Base-by-base conservation (phyloP, 2,329 filamentous ascomycete species). In the Alternaria conjuncta region DNA sequence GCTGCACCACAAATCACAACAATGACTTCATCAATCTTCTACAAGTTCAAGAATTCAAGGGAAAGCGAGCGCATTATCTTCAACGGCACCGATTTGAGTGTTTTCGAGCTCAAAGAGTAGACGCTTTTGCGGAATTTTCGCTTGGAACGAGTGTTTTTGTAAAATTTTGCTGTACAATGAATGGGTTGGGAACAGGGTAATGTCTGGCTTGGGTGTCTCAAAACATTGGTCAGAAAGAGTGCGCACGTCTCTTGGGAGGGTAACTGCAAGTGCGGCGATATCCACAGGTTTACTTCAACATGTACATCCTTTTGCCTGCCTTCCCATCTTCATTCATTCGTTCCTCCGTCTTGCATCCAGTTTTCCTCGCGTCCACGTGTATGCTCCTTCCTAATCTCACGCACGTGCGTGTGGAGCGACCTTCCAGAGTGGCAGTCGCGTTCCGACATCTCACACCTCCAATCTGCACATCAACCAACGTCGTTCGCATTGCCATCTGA, bases 11-110 rank as follows among this genome's bases (percentile, higher is more conserved):
- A 57, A 55, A 44, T 47, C 70, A 64, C 15, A 41, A 41, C 66
- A 65, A 97, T 97, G 94, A 89, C 93, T 79, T 97, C 96, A 61
- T 98, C 94, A 71, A 95, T 99, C 78, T 97, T 97, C 84, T 99
- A 97, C 92, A 97, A 97, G 84, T 99, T 99, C 90, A 98, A 97
- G 84, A 98, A 95, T 73, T 94, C 96, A 80, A 97, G 94, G 84
- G 95, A 98, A 79, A 93, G 94, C 64, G 93, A 93, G 62, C 89
- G 94, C 78, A 94, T 99, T 76, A 92, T 94, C 78, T 98, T 99
- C 82, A 95, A 99, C 82, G 96, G 96, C 78, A 97, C 94, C 74
- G 93, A 93, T 82, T 97, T 98, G 78, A 97, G 95, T 66, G 96
- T 98, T 68, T 99, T 98, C 83, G 96, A 99, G 80, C 87, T 98